phyloP scores from a whole-genome alignment of 371 early-diverging fungal genomes.

The Polyrhizophydium stewartii region DNA sequence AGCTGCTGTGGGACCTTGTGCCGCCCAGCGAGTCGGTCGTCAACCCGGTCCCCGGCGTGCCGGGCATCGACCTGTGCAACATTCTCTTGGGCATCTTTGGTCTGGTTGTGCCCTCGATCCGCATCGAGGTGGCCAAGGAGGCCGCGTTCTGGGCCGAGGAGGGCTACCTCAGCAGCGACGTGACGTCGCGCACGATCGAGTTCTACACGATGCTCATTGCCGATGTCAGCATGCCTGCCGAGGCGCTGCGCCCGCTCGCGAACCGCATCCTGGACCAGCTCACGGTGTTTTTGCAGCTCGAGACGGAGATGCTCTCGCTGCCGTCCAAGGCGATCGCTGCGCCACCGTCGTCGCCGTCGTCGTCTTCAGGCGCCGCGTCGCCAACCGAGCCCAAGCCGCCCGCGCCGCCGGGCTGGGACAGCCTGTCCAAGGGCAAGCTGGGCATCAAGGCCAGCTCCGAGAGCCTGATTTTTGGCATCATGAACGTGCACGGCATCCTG shows the following conservation, averaged over 20 bases:
- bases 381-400: constrained; percentile 18
- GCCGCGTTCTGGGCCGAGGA: not conserved
- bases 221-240: not conserved
- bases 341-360: not conserved
- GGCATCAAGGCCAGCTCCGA: constrained; percentile 3
- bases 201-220: not conserved
- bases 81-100: not conserved
- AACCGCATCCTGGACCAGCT: constrained; percentile 4
- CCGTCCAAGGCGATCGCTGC: not conserved
- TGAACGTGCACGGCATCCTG: constrained; percentile 19
- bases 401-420: constrained; percentile 5
- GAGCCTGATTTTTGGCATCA: constrained; percentile 9
- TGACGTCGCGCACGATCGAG: not conserved
- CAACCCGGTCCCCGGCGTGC: not conserved
- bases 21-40: not conserved
- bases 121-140: not conserved
- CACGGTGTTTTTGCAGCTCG: constrained; percentile 3
- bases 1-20: constrained; percentile 24
- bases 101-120: not conserved
- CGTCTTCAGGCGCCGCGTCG: not conserved
- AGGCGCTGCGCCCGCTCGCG: not conserved
- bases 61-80: not conserved
- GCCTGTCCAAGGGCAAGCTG: constrained; percentile 10
- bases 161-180: constrained; percentile 1
- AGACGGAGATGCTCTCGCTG: not conserved